Base-by-base conservation (phyloP, 805 yeast genomes). In the Phaffomyces thermotolerans region DNA sequence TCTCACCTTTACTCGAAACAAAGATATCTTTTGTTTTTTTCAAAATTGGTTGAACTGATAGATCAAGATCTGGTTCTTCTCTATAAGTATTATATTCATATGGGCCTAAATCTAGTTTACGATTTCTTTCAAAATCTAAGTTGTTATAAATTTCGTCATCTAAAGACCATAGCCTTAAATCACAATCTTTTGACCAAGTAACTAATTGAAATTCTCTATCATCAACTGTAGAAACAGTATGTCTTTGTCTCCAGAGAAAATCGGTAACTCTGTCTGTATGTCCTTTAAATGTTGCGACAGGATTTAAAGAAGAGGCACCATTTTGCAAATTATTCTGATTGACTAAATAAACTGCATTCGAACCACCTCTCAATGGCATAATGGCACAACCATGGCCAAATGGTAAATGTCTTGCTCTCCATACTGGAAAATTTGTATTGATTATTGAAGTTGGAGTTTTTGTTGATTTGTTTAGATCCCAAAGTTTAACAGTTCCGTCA, bases 151-250 rank as follows among this genome's bases (percentile, higher is more conserved):
- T 59, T 7, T 67, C 67, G 4, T 75, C 75, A 14, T 68, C 58
- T 15, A 79, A 62, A 0, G 88, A 84, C 97, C 97, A 91, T 39
- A 90, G 64, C 47, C 90, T 71, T 46, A 93, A 66, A 57, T 87
- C 95, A 52, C 81, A 77, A 58, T 93, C 98, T 41, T 85, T 80
- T 1, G 95, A 82, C 97, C 98, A 91, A 0, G 98, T 87, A 1
- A 93, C 91, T 40, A 93, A 62, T 60, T 93, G 98, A 57, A 78
- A 93, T 46, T 90, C 96, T 43, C 91, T 69, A 65, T 86, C 88
- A 52, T 80, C 81, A 13, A 74, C 54, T 0, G 56, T 60, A 2
- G 69, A 59, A 36, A 68, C 67, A 4, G 68, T 60, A 44, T 79
- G 75, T 32, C 88, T 70, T 8, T 78, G 67, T 50, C 98, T 70